These are phyloP conservation scores for Nectriaceae sp. DNA, from an alignment of 2,329 filamentous ascomycete species.

Conservation along the genomic window DNA sequence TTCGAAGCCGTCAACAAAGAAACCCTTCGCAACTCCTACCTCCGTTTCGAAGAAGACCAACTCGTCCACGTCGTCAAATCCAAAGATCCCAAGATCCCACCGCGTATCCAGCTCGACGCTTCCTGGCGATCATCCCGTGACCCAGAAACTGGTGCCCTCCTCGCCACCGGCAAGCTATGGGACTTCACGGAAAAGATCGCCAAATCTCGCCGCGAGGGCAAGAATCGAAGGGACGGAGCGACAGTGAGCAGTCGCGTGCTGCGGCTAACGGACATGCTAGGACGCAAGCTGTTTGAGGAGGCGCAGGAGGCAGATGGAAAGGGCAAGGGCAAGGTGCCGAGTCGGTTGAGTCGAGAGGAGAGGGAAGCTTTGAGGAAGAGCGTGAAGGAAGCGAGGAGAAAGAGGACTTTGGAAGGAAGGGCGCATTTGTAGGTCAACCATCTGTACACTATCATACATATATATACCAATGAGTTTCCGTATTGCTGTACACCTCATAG, in stretches of 20 bases:
- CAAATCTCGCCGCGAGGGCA: slow-evolving; percentile 81
- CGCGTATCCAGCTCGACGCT: slow-evolving; percentile 67
- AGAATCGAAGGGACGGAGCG: slow-evolving; percentile 91
- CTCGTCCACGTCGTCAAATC: slow-evolving; percentile 76
- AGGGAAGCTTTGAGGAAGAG: slow-evolving; percentile 43
- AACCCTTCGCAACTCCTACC: slow-evolving; percentile 90
- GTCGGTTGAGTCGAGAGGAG: slow-evolving; percentile 54
- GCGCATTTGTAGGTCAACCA: slow-evolving; percentile 46
- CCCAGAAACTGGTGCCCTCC: slow-evolving; percentile 57
- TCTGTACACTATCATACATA: background rate
- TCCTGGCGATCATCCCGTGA: slow-evolving; percentile 76
- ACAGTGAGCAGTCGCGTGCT: slow-evolving; percentile 85
- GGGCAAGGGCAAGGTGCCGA: slow-evolving; percentile 40
- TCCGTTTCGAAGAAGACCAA: slow-evolving; percentile 85
- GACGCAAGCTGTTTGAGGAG: slow-evolving; percentile 67
- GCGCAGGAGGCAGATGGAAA: slow-evolving; percentile 41
- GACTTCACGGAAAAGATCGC: slow-evolving; percentile 89
- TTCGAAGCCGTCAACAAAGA: slow-evolving; percentile 99
- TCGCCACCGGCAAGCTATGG: slow-evolving; percentile 80
- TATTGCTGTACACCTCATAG: background rate
- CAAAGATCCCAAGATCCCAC: slow-evolving; percentile 62
- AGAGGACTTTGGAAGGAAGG: slow-evolving; percentile 51
- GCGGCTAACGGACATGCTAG: slow-evolving; percentile 72
- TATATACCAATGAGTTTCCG: background rate
- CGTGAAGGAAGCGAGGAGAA: slow-evolving; percentile 48